Conservation (phyloP, 352 stramenopile species). For the Pythium periplocum region DNA sequence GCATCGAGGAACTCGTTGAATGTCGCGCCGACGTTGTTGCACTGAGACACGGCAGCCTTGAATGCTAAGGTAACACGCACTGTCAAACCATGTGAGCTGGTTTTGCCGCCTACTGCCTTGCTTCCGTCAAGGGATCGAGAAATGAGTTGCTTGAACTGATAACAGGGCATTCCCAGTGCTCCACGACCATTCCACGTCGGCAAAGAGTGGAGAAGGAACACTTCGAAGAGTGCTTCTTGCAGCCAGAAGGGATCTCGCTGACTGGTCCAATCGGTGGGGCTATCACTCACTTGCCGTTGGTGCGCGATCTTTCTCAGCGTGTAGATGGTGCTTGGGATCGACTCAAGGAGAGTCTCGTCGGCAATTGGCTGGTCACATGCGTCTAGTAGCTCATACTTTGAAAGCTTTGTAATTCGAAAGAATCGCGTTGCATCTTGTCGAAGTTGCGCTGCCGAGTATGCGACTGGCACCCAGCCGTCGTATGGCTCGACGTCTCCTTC, state of each 20-base stretch:
- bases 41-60: constrained; percentile 21
- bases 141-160: constrained; percentile 61
- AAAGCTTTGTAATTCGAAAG: constrained; percentile 30
- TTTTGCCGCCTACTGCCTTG: constrained; percentile 5
- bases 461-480: constrained; percentile 39
- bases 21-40: constrained; percentile 20
- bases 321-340: constrained; percentile 7
- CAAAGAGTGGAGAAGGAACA: constrained; percentile 55
- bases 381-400: constrained; percentile 41
- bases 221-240: constrained; percentile 54
- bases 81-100: constrained; percentile 39
- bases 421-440: constrained; percentile 39
- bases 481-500: constrained; percentile 7
- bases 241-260: constrained; percentile 38
- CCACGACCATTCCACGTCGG: constrained; percentile 41
- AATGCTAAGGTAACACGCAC: constrained; percentile 30
- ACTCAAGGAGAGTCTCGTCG: constrained; percentile 21
- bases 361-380: constrained; percentile 14
- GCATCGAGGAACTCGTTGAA: constrained; percentile 65
- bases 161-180: constrained; percentile 39
- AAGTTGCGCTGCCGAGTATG: constrained; percentile 41
- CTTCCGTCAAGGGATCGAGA: constrained; percentile 25
- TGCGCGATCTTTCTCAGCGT: constrained; percentile 3
- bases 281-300: too few species aligned
- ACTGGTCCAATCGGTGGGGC: neutral